Conservation (phyloP, 371 early-diverging fungal genomes). For the Mucor irregularis region DNA sequence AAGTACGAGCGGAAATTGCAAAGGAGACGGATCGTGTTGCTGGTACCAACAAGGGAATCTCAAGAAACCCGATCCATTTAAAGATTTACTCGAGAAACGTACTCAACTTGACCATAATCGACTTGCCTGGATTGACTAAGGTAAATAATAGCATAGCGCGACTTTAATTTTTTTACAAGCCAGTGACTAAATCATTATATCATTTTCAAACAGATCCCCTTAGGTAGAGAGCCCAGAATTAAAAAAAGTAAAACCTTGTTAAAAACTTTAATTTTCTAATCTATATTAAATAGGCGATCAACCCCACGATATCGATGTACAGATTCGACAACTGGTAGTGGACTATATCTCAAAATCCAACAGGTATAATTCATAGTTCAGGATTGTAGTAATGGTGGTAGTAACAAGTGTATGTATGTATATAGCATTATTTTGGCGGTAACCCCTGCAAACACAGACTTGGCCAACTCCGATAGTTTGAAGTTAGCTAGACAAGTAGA, state of each 20-base stretch:
- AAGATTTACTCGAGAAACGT: constrained; percentile 85
- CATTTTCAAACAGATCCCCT: constrained; percentile 45
- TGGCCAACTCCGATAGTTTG: constrained; percentile 93
- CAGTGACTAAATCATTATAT: not conserved
- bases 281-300: constrained; percentile 75
- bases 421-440: constrained; percentile 90
- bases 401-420: not conserved
- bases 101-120: constrained; percentile 88
- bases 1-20: constrained; percentile 85
- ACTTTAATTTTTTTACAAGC: not conserved
- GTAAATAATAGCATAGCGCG: constrained; percentile 28
- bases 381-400: too few relatives aligned
- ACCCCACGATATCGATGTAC: constrained; percentile 86
- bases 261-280: constrained; percentile 22
- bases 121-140: constrained; percentile 93
- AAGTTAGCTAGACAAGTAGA: constrained; percentile 91
- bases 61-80: constrained; percentile 83
- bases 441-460: constrained; percentile 88
- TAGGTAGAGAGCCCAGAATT: constrained; percentile 47
- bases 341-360: constrained; percentile 88
- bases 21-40: constrained; percentile 86
- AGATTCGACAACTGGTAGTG: constrained; percentile 78
- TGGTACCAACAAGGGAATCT: constrained; percentile 84
- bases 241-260: not conserved
- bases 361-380: constrained; percentile 45